phyloP scores from a whole-genome alignment of 192 early-diverging fungal genomes.

The Paraglomus brasilianum region DNA sequence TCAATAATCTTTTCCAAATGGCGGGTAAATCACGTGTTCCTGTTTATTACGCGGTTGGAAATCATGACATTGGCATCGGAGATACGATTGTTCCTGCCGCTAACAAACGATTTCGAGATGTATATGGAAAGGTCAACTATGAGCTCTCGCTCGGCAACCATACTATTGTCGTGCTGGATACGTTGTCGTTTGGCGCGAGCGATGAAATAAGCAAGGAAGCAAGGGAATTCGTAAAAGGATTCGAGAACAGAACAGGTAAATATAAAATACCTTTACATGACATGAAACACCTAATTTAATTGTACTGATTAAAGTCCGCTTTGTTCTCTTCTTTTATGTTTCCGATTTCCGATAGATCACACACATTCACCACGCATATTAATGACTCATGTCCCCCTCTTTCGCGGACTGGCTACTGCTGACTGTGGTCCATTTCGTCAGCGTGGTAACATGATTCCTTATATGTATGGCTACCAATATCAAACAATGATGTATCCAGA shows the following conservation, averaged over 20 bases:
- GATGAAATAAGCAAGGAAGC: slow-evolving; percentile 48
- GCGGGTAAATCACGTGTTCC: slow-evolving; percentile 16
- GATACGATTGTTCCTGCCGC: slow-evolving; percentile 47
- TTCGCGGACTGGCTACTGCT: slow-evolving; percentile 56
- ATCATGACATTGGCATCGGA: slow-evolving; percentile 92
- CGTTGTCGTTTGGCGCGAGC: slow-evolving; percentile 62
- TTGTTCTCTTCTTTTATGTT: slow-evolving; percentile 6
- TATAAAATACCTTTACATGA: slow-evolving; percentile 5
- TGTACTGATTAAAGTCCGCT: background rate
- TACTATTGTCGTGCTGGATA: slow-evolving; percentile 72
- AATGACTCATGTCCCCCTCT: slow-evolving; percentile 86
- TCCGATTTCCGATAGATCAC: slow-evolving; percentile 21
- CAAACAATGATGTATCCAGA: slow-evolving; percentile 72
- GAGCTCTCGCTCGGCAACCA: slow-evolving; percentile 56
- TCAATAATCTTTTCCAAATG: slow-evolving; percentile 37
- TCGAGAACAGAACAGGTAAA: slow-evolving; percentile 40
- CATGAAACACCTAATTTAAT: background rate
- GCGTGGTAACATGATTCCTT: slow-evolving; percentile 41
- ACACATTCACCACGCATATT: slow-evolving; percentile 58
- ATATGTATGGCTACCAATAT: slow-evolving; percentile 82
- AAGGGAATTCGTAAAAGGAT: slow-evolving; percentile 46
- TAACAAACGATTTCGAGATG: slow-evolving; percentile 45
- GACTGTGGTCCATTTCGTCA: slow-evolving; percentile 73
- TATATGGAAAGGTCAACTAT: slow-evolving; percentile 60
- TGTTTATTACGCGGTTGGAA: slow-evolving; percentile 72